Evolutionary conservation across 2,329 filamentous ascomycete species (phyloP).

Genomic region (Zymoseptoria passerinii): DNA sequence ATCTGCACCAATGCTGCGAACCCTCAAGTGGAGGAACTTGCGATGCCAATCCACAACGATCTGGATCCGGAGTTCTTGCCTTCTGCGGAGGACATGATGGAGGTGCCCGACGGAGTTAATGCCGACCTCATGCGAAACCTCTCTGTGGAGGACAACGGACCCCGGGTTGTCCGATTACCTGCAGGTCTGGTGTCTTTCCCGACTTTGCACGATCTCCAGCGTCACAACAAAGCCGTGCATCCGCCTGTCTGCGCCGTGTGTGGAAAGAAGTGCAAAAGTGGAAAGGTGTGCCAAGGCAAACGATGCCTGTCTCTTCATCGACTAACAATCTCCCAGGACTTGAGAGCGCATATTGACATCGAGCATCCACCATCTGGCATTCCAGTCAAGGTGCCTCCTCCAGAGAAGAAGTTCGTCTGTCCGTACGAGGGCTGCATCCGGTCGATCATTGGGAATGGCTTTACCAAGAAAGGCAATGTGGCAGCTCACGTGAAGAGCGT

Average conservation of each 20-base stretch:
- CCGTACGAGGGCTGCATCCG: conserved; percentile 49
- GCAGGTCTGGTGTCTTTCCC: conserved; percentile 46
- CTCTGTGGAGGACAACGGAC: conserved; percentile 18
- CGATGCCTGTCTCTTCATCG: neutral
- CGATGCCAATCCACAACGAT: conserved; percentile 7
- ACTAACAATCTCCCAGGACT: conserved; percentile 43
- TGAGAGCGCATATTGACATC: conserved; percentile 71
- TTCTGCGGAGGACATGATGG: conserved; percentile 10
- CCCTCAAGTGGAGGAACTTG: conserved; percentile 1
- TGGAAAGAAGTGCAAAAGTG: conserved; percentile 55
- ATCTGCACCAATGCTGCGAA: conserved; percentile 49
- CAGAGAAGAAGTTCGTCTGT: conserved; percentile 16
- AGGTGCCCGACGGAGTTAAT: conserved; percentile 4
- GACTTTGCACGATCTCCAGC: conserved; percentile 61
- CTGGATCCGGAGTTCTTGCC: conserved; percentile 17
- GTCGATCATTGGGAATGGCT: conserved; percentile 60
- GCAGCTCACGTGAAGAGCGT: conserved; percentile 68
- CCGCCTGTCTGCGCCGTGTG: conserved; percentile 67
- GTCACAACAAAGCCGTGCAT: conserved; percentile 66
- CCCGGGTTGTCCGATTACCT: conserved; percentile 27
- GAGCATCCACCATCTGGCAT: neutral
- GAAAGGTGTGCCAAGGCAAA: neutral
- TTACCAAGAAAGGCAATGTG: conserved; percentile 77
- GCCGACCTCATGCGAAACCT: conserved; percentile 10
- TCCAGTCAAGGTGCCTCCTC: neutral